Conservation (phyloP, 345 rosid genomes). For the Orychophragmus violaceus region DNA sequence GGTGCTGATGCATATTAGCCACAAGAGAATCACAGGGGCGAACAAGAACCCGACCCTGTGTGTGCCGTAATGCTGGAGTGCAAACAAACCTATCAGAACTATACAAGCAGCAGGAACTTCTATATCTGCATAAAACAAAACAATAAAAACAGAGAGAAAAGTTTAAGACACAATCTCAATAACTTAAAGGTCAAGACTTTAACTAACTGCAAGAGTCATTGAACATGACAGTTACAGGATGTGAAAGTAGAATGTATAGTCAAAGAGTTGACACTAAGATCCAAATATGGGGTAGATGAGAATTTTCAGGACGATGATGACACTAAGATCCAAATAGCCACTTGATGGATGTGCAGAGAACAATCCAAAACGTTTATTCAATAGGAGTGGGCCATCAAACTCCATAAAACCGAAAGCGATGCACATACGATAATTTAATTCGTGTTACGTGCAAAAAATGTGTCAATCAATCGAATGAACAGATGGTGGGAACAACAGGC, state of each 20-base stretch:
- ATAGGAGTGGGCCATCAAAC: conserved; percentile 24
- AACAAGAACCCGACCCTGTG: conserved; percentile 86
- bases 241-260: conserved; percentile 1
- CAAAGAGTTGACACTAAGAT: conserved; percentile 14
- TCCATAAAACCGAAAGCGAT: conserved; percentile 11
- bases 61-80: conserved; percentile 90
- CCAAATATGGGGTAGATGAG: conserved; percentile 12
- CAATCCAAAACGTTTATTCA: conserved; percentile 16
- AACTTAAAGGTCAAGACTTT: background rate
- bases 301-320: conserved; percentile 4
- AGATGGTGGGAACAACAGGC: conserved; percentile 21
- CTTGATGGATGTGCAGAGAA: conserved; percentile 19
- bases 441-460: conserved; percentile 27
- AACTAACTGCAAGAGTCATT: background rate
- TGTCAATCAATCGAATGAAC: conserved; percentile 11
- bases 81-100: conserved; percentile 70
- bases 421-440: background rate
- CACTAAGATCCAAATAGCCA: background rate
- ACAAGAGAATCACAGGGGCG: conserved; percentile 66
- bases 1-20: conserved; percentile 78
- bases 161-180: background rate
- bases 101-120: conserved; percentile 79
- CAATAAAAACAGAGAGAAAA: background rate
- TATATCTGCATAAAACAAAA: conserved; percentile 45
- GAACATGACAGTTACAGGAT: background rate